A percentile compares a stretch with the other conserved stretches of the same genome.
These are phyloP conservation scores for Dendrobium catenatum DNA, from an alignment of 106 monocot genomes.

Conservation along the genomic window DNA sequence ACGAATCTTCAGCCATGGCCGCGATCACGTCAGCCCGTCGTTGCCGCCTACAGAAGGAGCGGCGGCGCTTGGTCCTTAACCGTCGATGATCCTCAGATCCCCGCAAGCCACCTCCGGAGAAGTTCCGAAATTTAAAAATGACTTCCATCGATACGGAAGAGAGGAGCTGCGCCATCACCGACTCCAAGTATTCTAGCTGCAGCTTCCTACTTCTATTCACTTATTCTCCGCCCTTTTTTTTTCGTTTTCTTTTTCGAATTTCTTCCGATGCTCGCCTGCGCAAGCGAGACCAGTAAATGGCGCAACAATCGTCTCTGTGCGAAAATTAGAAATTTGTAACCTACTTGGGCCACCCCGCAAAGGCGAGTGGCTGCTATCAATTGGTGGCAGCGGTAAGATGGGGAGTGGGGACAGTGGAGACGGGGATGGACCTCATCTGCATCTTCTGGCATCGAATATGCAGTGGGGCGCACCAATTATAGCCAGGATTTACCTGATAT, in stretches of 20 bases:
- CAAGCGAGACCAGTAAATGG: neutral
- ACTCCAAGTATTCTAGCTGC: neutral
- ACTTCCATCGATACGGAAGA: slow-evolving; percentile 5
- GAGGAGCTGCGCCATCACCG: slow-evolving; percentile 14
- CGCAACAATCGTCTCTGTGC: neutral
- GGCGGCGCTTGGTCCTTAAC: neutral
- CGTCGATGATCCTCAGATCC: neutral
- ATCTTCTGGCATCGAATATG: too few species aligned
- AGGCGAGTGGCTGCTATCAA: neutral
- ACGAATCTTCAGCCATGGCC: slow-evolving; percentile 5
- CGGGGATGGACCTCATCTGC: too few species aligned
- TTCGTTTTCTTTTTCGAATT: neutral
- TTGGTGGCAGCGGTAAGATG: neutral
- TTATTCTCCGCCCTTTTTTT: neutral
- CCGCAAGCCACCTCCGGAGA: slow-evolving; percentile 1
- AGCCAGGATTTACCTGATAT: too few species aligned
- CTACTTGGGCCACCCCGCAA: neutral
- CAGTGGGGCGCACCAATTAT: too few species aligned
- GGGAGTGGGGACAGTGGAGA: too few species aligned
- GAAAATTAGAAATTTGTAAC: neutral
- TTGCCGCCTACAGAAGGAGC: neutral
- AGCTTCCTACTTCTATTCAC: neutral
- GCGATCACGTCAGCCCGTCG: neutral
- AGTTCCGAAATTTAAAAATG: slow-evolving; percentile 1
- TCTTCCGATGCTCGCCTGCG: too few species aligned